Percentiles rank a stretch among this genome's conserved stretches.
Evolutionary conservation across 78 protist genomes (phyloP).

Genomic region (Creolimax fragrantissima): DNA sequence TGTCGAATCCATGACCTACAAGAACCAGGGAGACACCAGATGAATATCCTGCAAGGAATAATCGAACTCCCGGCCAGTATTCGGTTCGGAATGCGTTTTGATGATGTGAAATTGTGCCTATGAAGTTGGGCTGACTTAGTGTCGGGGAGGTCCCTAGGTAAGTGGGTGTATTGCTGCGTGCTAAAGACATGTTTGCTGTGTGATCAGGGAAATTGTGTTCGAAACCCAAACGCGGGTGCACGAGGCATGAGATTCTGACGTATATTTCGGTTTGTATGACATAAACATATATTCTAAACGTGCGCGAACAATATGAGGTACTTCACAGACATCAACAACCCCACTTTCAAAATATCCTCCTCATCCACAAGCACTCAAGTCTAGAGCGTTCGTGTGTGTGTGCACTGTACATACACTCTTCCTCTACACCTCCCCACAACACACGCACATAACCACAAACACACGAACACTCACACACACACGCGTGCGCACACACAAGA

Average conservation of each 20-base stretch:
- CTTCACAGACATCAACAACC: background rate
- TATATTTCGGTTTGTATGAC: background rate
- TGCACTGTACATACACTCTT: background rate
- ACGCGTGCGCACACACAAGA: background rate
- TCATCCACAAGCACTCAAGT: background rate
- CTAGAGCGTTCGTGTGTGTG: background rate
- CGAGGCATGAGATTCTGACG: background rate
- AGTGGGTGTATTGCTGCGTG: background rate
- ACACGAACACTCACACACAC: background rate
- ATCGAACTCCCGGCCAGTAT: background rate
- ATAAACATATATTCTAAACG: background rate
- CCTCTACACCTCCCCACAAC: too few relatives aligned
- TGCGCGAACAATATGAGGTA: background rate
- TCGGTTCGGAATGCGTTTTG: background rate
- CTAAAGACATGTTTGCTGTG: too few relatives aligned
- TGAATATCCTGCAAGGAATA: background rate
- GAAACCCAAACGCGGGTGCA: background rate
- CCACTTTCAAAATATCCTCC: background rate
- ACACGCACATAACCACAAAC: background rate
- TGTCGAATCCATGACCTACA: background rate
- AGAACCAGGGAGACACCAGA: background rate
- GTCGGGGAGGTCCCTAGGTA: background rate
- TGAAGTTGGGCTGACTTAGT: background rate
- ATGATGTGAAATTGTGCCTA: background rate
- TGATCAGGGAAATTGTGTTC: background rate